Conservation (phyloP, 1,284 basidiomycete genomes). For the Thecaphora thlaspeos region DNA sequence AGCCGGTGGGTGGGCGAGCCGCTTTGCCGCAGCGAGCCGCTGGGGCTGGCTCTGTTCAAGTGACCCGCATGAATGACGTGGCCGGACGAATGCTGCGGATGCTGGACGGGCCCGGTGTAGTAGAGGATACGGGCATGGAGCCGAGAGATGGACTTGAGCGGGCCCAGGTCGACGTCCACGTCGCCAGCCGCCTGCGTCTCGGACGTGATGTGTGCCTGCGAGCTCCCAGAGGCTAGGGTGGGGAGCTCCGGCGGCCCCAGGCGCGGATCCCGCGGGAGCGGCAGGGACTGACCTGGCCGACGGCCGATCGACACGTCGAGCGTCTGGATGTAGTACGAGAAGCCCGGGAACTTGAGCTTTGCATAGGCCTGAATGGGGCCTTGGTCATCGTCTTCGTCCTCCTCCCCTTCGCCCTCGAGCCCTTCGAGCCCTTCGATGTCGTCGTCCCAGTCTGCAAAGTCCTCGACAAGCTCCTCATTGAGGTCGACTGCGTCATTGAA, state of each 20-base stretch:
- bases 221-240: conserved; percentile 24
- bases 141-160: conserved; percentile 92
- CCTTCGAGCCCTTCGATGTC: conserved; percentile 27
- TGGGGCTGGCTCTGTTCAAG: conserved; percentile 17
- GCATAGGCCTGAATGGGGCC: conserved; percentile 79
- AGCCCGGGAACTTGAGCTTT: conserved; percentile 85
- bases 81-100: conserved; percentile 2
- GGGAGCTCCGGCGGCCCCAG: conserved; percentile 23
- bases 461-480: conserved; percentile 27
- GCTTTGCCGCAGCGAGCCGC: conserved; percentile 9
- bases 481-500: conserved; percentile 30
- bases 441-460: conserved; percentile 32
- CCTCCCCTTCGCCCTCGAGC: conserved; percentile 24
- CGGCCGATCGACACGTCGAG: conserved; percentile 70
- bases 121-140: conserved; percentile 88
- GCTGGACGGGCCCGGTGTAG: conserved; percentile 36
- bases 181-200: conserved; percentile 39
- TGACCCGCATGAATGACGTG: background rate
- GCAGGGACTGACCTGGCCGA: conserved; percentile 57
- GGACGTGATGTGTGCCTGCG: conserved; percentile 19
- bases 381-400: conserved; percentile 18
- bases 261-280: conserved; percentile 11
- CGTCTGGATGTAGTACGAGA: conserved; percentile 82
- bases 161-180: conserved; percentile 88
- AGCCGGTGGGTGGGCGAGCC: conserved; percentile 20